A percentile compares a stretch with the other conserved stretches of the same genome.
phyloP scores from a whole-genome alignment of 1,139 yeast species.

The Diutina pseudorugosa region DNA sequence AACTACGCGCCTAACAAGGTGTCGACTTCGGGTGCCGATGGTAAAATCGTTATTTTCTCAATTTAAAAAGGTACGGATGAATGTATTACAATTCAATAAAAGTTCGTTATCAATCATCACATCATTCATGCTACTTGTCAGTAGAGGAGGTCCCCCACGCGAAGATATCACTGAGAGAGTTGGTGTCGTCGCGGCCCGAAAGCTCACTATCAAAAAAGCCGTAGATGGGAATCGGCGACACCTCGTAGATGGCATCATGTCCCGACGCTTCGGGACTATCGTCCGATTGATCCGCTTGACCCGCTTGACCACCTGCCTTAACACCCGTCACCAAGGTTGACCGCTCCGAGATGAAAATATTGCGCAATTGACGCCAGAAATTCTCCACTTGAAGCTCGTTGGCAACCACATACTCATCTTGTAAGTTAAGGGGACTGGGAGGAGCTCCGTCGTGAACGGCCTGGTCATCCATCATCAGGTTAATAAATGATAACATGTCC shows the following conservation, averaged over 20 bases:
- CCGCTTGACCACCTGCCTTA: too few relatives aligned
- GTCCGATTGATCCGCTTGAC: too few relatives aligned
- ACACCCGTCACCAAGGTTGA: background rate
- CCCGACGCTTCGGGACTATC: background rate
- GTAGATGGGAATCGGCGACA: background rate
- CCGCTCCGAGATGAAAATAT: background rate
- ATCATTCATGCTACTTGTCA: background rate
- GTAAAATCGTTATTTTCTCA: constrained; percentile 64
- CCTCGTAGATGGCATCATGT: background rate
- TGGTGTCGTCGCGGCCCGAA: background rate
- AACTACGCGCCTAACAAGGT: constrained; percentile 39
- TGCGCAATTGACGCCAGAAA: constrained; percentile 1
- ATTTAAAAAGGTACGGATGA: constrained; percentile 7
- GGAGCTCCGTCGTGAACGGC: background rate
- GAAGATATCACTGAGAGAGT: background rate
- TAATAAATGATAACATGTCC: background rate
- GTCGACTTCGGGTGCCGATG: constrained; percentile 60
- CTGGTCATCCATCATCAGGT: background rate
- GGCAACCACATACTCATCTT: background rate
- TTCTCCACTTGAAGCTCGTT: background rate
- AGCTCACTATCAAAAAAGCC: background rate
- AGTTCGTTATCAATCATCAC: background rate
- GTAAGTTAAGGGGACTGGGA: background rate
- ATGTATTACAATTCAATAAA: background rate
- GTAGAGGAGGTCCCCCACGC: background rate